phyloP scores from a whole-genome alignment of 2,329 filamentous ascomycete genomes.

The Magnaporthiopsis incrustans region DNA sequence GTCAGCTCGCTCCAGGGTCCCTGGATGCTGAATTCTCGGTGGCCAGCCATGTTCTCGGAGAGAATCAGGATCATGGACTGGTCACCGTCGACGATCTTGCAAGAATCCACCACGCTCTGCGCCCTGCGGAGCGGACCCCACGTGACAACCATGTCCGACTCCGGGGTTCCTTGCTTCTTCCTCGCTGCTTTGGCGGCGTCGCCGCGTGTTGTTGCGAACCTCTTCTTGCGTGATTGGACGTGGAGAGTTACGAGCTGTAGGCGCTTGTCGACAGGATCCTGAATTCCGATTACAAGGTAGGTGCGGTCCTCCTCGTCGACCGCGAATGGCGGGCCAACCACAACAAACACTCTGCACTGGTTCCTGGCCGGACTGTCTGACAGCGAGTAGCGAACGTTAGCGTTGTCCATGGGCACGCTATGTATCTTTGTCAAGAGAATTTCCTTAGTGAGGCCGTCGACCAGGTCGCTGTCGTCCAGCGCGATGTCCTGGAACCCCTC shows the following conservation, averaged over 20 bases:
- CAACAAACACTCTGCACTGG: conserved; percentile 59
- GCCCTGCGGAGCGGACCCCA: conserved; percentile 48
- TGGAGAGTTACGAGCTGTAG: conserved; percentile 60
- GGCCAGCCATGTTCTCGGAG: conserved; percentile 55
- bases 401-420: conserved; percentile 54
- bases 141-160: conserved; percentile 28
- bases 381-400: conserved; percentile 52
- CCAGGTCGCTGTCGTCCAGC: conserved; percentile 57
- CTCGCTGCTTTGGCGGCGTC: conserved; percentile 3
- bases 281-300: conserved; percentile 58
- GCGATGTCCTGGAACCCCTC: conserved; percentile 67
- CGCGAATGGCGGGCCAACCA: conserved; percentile 50
- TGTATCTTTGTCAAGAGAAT: conserved; percentile 65
- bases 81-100: conserved; percentile 59
- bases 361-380: conserved; percentile 42
- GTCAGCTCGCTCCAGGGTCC: conserved; percentile 67
- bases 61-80: conserved; percentile 63
- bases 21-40: conserved; percentile 61
- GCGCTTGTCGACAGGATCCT: conserved; percentile 59
- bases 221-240: conserved; percentile 35
- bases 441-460: conserved; percentile 64
- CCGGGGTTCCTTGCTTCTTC: conserved; percentile 14
- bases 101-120: conserved; percentile 64
- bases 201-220: conserved; percentile 14
- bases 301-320: conserved; percentile 44